phyloP scores from a whole-genome alignment of 2,329 filamentous ascomycete genomes.

The Xylaria sp. region DNA sequence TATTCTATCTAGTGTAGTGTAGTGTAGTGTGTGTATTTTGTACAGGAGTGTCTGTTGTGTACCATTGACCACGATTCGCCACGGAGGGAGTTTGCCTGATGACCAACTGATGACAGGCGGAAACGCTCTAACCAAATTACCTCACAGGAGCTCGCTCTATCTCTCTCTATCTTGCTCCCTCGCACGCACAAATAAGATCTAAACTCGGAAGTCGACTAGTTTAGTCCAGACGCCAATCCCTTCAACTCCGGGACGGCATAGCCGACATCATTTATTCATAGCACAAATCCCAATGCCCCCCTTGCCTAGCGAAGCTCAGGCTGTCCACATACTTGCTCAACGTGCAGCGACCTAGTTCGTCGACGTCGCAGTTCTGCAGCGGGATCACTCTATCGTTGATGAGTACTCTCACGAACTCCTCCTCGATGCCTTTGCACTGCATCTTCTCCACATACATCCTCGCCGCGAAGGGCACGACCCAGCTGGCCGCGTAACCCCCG shows the following conservation, averaged over 20 bases:
- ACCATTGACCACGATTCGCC: slow-evolving; percentile 1
- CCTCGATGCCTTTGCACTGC: slow-evolving; percentile 64
- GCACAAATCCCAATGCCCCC: slow-evolving; percentile 80
- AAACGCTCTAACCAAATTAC: slow-evolving; percentile 12
- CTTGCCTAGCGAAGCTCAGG: slow-evolving; percentile 75
- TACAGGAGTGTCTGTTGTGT: background rate
- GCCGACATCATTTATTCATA: slow-evolving; percentile 49
- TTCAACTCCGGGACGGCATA: slow-evolving; percentile 6
- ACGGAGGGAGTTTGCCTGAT: slow-evolving; percentile 13
- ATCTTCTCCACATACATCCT: slow-evolving; percentile 91
- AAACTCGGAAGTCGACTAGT: background rate
- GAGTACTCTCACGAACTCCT: slow-evolving; percentile 81
- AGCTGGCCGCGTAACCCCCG: slow-evolving; percentile 78
- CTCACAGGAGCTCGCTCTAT: background rate
- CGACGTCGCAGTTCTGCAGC: slow-evolving; percentile 75
- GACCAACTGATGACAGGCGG: background rate
- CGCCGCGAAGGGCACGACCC: slow-evolving; percentile 84
- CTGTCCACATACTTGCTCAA: slow-evolving; percentile 78
- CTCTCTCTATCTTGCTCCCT: background rate
- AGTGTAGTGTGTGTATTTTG: background rate
- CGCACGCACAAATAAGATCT: background rate
- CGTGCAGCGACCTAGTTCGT: slow-evolving; percentile 76
- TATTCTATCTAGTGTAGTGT: slow-evolving; percentile 9
- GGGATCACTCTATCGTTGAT: slow-evolving; percentile 86
- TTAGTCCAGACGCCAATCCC: slow-evolving; percentile 10